Base-by-base conservation (phyloP, 257 asterid genomes). In the Avicennia marina region DNA sequence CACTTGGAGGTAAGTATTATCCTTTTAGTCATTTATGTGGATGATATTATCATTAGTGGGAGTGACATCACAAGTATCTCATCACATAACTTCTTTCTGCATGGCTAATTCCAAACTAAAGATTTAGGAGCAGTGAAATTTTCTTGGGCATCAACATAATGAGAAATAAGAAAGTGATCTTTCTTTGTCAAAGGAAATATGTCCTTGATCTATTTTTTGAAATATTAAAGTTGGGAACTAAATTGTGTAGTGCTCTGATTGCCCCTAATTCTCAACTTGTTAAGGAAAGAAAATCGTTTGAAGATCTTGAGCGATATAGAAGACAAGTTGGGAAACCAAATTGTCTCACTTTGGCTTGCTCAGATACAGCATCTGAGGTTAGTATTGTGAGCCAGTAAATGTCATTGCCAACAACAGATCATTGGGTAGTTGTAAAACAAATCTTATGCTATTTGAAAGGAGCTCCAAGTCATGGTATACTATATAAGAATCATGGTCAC, bases 11-110 rank as follows among this genome's bases (percentile, higher is more conserved):
- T 29, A 1, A 29, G 1, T 4, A 29, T 29, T 29, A 29, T 29
- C 34, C 34, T 29, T 29, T 29, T 1, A 1, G 1, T 48, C 4
- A 41, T 59, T 4, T 51, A 41, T 40, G 50, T 51, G 10, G 67
- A 59, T 21, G 50, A 51, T 38, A 58, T 52, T 32, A 5, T 64
- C 13, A 54, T 64, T 41, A 31, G 38, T 0, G 10, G 65, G 4
- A 13, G 34, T 19, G 45, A 36, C 25, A 11, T 7, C 26, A 29
- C 15, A 8, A 26, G 54, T 6, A 43, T 36, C 6, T n/a, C 16
- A 20, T 25, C 48, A 10, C n/a, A 32, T 11, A 58, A 51, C 11
- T 22, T n/a, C 1, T 12, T 58, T 11, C 16, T 50, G 4, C 33
- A 31, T n/a, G 6, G 18, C 11, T 50, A 58, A 7, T 51, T 43